Evolutionary conservation across 148 eudicot species (phyloP), one percentile per base, ranked within the genome.

Genomic region (Spergularia bocconei): DNA sequence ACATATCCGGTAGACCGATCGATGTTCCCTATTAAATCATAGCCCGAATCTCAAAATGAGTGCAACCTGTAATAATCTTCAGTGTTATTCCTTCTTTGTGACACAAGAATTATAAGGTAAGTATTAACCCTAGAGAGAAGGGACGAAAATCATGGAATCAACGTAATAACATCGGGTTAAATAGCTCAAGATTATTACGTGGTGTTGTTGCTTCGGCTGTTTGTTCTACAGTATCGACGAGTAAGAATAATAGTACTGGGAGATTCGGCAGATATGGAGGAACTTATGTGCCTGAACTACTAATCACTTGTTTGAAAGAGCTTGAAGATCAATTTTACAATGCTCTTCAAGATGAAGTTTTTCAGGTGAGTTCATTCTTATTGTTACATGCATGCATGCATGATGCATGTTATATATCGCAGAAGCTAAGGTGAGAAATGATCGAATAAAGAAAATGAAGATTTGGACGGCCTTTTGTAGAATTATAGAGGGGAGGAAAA

Each of bases 211-310:
- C 15, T 8, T 67, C 63, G 13, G 0, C 47, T 47, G 13, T 19
- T 25, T 12, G 66, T 48, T 11, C 6, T 11, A 8, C 17, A 2
- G 4, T 4, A n/a, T 16, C 58, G 6, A 6, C 38, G 9, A 33
- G 6, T 17, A 44, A 10, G 15, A 21, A 16, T 13, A 23, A 5
- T 16, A 75, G 12, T 53, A 67, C 51, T 6, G 97, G 95, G 39
- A 90, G 82, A 73, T 92, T 83, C 65, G 97, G 95, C 21, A 83
- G 78, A 72, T 92, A 73, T 63, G 97, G 97, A 62, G 97, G 97
- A 5, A 81, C 65, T 39, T 90, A 73, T 61, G 95, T 92, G 65
- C 95, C 95, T 12, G 97, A 92, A 69, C 74, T 87, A 11, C 70
- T 92, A 41, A 73, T 90, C 7, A 4, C 79, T 36, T 79, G 83